phyloP scores from a whole-genome alignment of 1,284 basidiomycete species.

The Blastosporella zonata region DNA sequence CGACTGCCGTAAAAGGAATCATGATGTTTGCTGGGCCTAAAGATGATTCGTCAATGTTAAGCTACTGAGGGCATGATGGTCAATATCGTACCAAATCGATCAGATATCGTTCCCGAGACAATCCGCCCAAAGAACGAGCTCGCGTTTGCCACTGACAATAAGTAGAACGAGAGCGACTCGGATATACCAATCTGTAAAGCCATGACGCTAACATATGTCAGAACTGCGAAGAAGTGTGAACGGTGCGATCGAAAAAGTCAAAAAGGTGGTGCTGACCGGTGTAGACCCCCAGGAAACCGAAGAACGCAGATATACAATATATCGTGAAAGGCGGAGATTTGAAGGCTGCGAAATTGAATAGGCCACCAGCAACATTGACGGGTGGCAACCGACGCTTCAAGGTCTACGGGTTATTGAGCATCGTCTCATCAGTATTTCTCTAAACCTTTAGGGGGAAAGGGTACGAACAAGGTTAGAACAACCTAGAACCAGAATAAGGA shows the following conservation, averaged over 20 bases:
- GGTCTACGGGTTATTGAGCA: conserved; percentile 26
- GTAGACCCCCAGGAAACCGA: conserved; percentile 55
- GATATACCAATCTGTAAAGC: conserved; percentile 38
- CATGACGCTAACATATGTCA: conserved; percentile 44
- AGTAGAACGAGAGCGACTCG: conserved; percentile 41
- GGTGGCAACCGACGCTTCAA: conserved; percentile 50
- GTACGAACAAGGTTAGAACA: conserved; percentile 40
- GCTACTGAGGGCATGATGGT: neutral
- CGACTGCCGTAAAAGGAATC: conserved; percentile 47
- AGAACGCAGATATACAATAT: conserved; percentile 40
- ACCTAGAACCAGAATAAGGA: conserved; percentile 41
- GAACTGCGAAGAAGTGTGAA: conserved; percentile 30
- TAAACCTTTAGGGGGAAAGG: neutral
- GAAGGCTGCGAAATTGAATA: conserved; percentile 48
- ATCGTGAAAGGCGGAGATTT: conserved; percentile 38
- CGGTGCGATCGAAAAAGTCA: neutral
- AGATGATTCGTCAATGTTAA: neutral
- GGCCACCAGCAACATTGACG: conserved; percentile 37
- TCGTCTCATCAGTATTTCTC: neutral
- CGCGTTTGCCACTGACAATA: conserved; percentile 47
- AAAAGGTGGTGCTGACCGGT: conserved; percentile 36
- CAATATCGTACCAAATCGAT: conserved; percentile 32
- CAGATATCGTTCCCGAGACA: conserved; percentile 34
- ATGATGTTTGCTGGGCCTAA: conserved; percentile 54
- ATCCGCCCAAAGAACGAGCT: conserved; percentile 42